Conservation (phyloP, 1,284 basidiomycete species). For the Singerocomus inundabilis region DNA sequence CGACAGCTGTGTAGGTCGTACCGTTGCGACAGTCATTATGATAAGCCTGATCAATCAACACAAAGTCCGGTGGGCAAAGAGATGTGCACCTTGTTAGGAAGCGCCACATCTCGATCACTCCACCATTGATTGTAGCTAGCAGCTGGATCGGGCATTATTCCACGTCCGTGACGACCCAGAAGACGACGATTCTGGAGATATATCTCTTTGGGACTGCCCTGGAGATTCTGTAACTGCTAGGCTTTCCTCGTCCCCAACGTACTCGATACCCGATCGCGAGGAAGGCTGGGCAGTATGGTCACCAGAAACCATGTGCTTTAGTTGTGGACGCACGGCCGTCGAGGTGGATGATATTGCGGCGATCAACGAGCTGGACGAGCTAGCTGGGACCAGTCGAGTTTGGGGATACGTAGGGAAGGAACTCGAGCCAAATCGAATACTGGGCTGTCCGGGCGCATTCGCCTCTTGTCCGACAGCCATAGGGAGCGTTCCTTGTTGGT, state of each 20-base stretch:
- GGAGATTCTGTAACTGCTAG: slow-evolving; percentile 5
- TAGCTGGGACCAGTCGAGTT: background rate
- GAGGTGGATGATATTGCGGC: slow-evolving; percentile 5
- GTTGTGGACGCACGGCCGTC: background rate
- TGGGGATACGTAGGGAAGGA: slow-evolving; percentile 17
- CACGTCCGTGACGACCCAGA: slow-evolving; percentile 25
- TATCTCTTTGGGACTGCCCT: slow-evolving; percentile 3
- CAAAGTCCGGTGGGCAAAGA: background rate
- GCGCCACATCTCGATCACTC: slow-evolving; percentile 1
- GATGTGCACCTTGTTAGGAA: slow-evolving; percentile 4
- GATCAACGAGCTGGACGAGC: slow-evolving; percentile 14
- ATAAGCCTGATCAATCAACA: too few relatives aligned
- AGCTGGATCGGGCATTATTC: slow-evolving; percentile 9
- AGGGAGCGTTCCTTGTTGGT: slow-evolving; percentile 24
- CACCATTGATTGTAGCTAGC: slow-evolving; percentile 13
- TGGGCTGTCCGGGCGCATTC: slow-evolving; percentile 1
- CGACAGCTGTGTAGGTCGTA: too few relatives aligned
- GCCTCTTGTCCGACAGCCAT: slow-evolving; percentile 15
- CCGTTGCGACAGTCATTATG: too few relatives aligned
- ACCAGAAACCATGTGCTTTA: slow-evolving; percentile 6
- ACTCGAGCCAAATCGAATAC: slow-evolving; percentile 20
- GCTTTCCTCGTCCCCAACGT: slow-evolving; percentile 4
- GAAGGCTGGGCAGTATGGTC: slow-evolving; percentile 2
- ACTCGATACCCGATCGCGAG: slow-evolving; percentile 17
- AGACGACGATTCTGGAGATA: slow-evolving; percentile 12